Base-by-base conservation (phyloP, 768 basidiomycete species). In the Collybiopsis luxurians region DNA sequence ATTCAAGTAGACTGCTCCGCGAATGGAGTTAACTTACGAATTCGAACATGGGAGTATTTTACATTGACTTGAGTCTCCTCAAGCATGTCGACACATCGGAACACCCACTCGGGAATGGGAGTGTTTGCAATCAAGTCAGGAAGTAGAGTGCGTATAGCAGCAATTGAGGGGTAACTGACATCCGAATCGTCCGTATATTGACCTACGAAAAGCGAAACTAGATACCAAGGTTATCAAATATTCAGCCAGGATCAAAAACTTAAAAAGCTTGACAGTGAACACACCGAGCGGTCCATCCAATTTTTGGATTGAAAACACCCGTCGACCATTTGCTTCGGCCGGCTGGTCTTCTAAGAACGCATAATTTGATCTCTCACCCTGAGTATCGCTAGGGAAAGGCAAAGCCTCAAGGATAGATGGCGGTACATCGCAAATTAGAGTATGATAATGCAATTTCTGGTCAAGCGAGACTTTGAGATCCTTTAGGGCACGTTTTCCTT, bases 391-490 rank as follows among this genome's bases (percentile, higher is more conserved):
- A 43, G 57, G 57, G 30, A 59, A 30, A 23, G 59, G 53, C 11
- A 66, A 23, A 24, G 45, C 34, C n/a, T 45, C 44, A 3, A 47
- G 31, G 17, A 63, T 13, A 4, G 40, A 24, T 3, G 63, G 56
- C 4, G 60, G 39, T 30, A 66, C 53, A 9, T 56, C 43, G 49
- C 60, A 65, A 17, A 52, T 31, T 24, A 42, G 53, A 19, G 57
- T 60, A 2, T 58, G 42, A 28, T 66, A 67, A n/a, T 48, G 53
- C 57, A 66, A 58, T 24, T 65, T 62, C 15, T 62, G 57, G 27
- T 64, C 57, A 36, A 63, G 63, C 7, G 57, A 21, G 19, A 58
- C 26, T 45, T 56, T 63, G 4, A 59, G 27, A 4, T 45, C 43
- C 2, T 59, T 13, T 15, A 63, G 28, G 4, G 54, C 28, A 30